phyloP scores from a whole-genome alignment of 768 basidiomycete genomes.

The Rhodotorula kratochvilovae region DNA sequence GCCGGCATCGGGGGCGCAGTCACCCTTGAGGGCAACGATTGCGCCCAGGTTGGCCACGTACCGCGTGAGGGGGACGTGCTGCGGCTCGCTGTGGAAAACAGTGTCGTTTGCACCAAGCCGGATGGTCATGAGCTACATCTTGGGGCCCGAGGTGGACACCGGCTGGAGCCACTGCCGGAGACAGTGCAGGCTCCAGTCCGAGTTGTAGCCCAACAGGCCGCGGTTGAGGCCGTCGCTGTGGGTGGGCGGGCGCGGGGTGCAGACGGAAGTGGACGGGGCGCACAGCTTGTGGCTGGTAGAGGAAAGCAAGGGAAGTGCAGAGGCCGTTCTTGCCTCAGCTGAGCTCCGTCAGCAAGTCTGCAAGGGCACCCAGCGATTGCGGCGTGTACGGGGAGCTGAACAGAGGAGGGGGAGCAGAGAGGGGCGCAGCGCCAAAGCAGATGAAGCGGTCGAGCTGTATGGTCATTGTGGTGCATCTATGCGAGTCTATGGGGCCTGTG shows the following conservation, averaged over 20 bases:
- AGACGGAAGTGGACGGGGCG: neutral
- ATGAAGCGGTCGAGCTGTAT: neutral
- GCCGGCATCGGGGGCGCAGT: slow-evolving; percentile 13
- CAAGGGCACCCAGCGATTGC: neutral
- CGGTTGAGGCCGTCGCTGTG: slow-evolving; percentile 30
- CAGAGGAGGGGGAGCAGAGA: neutral
- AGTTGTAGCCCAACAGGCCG: slow-evolving; percentile 36
- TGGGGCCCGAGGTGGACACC: neutral
- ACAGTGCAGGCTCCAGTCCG: slow-evolving; percentile 19
- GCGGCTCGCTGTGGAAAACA: slow-evolving; percentile 9
- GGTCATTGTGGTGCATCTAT: neutral
- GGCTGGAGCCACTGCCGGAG: neutral
- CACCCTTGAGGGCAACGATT: slow-evolving; percentile 18
- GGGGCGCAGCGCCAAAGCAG: slow-evolving; percentile 19
- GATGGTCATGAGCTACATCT: slow-evolving; percentile 18
- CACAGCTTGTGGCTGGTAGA: slow-evolving; percentile 33
- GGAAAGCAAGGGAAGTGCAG: slow-evolving; percentile 11
- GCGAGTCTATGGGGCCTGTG: too few species aligned
- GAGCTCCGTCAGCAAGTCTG: slow-evolving; percentile 38
- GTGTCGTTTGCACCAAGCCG: slow-evolving; percentile 41
- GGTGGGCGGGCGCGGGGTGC: neutral
- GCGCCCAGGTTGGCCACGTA: slow-evolving; percentile 25
- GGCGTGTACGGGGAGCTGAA: neutral
- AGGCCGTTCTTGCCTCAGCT: slow-evolving; percentile 16
- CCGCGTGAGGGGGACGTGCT: slow-evolving; percentile 29